Conservation (phyloP, 2,329 filamentous ascomycete genomes). For the Escovopsis weberi region DNA sequence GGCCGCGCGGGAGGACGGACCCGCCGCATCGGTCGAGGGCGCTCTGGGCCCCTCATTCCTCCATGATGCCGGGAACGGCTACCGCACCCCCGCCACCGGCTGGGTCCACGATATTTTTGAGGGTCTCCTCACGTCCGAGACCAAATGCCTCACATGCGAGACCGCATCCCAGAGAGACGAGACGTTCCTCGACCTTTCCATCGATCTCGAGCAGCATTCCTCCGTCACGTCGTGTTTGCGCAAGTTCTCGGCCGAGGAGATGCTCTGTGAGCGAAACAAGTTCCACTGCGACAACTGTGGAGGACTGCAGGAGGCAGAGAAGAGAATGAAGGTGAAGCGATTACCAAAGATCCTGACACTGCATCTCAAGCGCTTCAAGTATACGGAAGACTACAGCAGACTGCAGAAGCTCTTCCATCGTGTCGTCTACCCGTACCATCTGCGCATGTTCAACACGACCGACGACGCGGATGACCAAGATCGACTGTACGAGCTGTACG, state of each 20-base stretch:
- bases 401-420: slow-evolving; percentile 94
- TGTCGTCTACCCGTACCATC: slow-evolving; percentile 91
- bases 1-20: slow-evolving; percentile 23
- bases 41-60: slow-evolving; percentile 18
- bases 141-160: slow-evolving; percentile 90
- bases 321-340: slow-evolving; percentile 97
- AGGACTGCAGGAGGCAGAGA: slow-evolving; percentile 92
- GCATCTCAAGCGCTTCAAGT: slow-evolving; percentile 95
- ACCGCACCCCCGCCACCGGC: slow-evolving; percentile 49
- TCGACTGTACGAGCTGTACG: slow-evolving; percentile 88
- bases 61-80: slow-evolving; percentile 22
- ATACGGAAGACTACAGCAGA: slow-evolving; percentile 86
- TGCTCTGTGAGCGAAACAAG: slow-evolving; percentile 96
- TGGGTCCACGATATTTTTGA: slow-evolving; percentile 99
- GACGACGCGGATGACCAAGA: slow-evolving; percentile 91
- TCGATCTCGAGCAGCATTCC: slow-evolving; percentile 87
- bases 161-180: slow-evolving; percentile 91
- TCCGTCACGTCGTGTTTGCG: slow-evolving; percentile 90
- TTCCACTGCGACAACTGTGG: slow-evolving; percentile 98
- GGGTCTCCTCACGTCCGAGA: slow-evolving; percentile 87
- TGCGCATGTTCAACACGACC: slow-evolving; percentile 94
- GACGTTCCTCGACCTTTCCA: slow-evolving; percentile 88
- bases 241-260: slow-evolving; percentile 96
- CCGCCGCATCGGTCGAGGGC: slow-evolving; percentile 37
- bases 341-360: slow-evolving; percentile 82